Evolutionary conservation across 805 yeast species (phyloP), one percentile per base, ranked within the genome.

Genomic region (Candida yuanshanica): DNA sequence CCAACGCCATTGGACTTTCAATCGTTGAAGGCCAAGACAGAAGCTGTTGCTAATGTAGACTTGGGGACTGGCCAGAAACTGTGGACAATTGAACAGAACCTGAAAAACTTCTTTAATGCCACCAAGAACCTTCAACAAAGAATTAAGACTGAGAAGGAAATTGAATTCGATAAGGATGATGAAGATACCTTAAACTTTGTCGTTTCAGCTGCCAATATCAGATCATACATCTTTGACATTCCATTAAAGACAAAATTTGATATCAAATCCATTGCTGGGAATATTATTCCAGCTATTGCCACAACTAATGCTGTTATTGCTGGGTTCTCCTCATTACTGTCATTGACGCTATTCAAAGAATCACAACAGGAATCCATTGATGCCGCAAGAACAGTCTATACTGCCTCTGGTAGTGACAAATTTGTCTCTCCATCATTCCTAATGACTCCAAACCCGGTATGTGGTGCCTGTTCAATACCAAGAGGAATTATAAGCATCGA

Each of bases 221-320:
- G 96, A 48, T 81, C 91, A 0, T 56, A 54, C 37, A 72, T 85
- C 2, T 91, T 90, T 56, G 68, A 71, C 20, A 89, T 90, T 42
- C 84, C 80, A 25, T 50, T 68, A 38, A 82, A 83, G 56, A 72
- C 93, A 4, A 81, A 85, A 45, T 93, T 95, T 57, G 95, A 88
- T 45, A 77, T 85, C 46, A 93, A 93, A 59, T 95, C 85, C 55
- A 89, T 91, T 48, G 99, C 99, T 0, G 99, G 99, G 6, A 93
- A 91, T 61, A 93, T 93, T 53, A 93, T 93, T 32, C 99, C 99
- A 0, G 99, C 99, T 0, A 90, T 95, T 51, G 98, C 99, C 6
- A 93, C 99, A 2, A 91, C 97, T 4, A 93, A 93, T 60, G 98
- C 99, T 1, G 82, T 93, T 12, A 81, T 93, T 51, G 89, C 96